phyloP scores from a whole-genome alignment of 2,329 filamentous ascomycete genomes.

The Fusarium napiforme region DNA sequence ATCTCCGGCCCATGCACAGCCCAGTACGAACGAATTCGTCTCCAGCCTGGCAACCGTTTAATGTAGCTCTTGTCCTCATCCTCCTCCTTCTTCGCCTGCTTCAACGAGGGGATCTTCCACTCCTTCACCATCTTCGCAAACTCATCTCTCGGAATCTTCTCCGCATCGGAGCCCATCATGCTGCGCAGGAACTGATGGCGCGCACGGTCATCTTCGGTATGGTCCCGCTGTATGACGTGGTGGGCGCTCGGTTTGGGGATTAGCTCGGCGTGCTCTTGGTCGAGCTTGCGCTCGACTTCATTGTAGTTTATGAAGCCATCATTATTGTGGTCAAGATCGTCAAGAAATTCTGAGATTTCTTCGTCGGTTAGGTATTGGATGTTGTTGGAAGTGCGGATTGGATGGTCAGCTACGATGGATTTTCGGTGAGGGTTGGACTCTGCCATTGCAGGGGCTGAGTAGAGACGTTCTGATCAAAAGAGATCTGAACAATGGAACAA shows the following conservation, averaged over 20 bases:
- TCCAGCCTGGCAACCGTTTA: slow-evolving; percentile 56
- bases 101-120: slow-evolving; percentile 61
- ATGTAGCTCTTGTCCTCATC: slow-evolving; percentile 60
- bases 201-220: slow-evolving; percentile 51
- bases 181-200: slow-evolving; percentile 63
- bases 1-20: slow-evolving; percentile 65
- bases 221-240: slow-evolving; percentile 54
- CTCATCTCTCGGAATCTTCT: slow-evolving; percentile 57
- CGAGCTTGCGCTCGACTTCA: slow-evolving; percentile 64
- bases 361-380: slow-evolving; percentile 55
- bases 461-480: not conserved
- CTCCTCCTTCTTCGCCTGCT: slow-evolving; percentile 59
- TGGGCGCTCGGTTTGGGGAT: slow-evolving; percentile 58
- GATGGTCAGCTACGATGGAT: slow-evolving; percentile 40
- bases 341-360: slow-evolving; percentile 63
- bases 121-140: slow-evolving; percentile 57
- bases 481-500: no score
- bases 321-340: slow-evolving; percentile 62
- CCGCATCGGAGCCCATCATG: slow-evolving; percentile 57
- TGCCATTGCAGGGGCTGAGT: slow-evolving; percentile 1
- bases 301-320: slow-evolving; percentile 63
- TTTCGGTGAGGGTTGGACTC: slow-evolving; percentile 1
- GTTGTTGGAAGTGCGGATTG: slow-evolving; percentile 41
- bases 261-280: slow-evolving; percentile 63
- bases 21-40: slow-evolving; percentile 63